Conservation (phyloP, 495 filamentous ascomycete species). For the Aspergillus haitiensis region DNA sequence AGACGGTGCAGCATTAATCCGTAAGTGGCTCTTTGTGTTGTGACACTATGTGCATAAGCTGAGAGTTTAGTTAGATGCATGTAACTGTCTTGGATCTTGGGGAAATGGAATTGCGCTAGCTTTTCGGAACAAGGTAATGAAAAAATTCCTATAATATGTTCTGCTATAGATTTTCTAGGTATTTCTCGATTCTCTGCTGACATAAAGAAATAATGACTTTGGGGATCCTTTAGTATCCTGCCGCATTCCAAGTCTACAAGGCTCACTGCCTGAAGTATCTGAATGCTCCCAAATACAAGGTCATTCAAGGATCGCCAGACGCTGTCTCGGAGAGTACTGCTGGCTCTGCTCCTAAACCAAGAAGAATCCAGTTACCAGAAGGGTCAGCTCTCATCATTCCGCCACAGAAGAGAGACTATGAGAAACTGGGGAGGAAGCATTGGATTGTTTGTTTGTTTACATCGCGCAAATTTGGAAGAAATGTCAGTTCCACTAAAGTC, state of each 20-base stretch:
- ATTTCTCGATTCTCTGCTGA: background rate
- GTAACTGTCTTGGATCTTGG: constrained; percentile 48
- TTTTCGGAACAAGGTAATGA: constrained; percentile 37
- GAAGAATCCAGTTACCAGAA: constrained; percentile 22
- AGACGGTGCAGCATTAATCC: constrained; percentile 44
- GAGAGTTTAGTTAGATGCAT: constrained; percentile 40
- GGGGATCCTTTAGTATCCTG: constrained; percentile 37
- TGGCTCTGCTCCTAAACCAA: background rate
- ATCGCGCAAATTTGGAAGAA: constrained; percentile 33
- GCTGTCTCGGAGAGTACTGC: background rate
- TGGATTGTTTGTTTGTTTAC: constrained; percentile 56
- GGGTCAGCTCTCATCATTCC: constrained; percentile 50
- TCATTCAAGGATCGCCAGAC: constrained; percentile 11
- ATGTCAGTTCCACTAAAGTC: constrained; percentile 25
- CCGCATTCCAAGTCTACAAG: constrained; percentile 39
- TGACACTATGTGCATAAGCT: background rate
- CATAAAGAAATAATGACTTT: no score
- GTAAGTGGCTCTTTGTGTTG: constrained; percentile 25
- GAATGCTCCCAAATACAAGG: constrained; percentile 8
- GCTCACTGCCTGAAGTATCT: constrained; percentile 31
- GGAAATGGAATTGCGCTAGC: constrained; percentile 42
- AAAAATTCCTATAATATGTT: background rate
- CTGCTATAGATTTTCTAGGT: no score
- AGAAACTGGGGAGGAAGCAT: constrained; percentile 28
- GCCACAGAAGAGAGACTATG: constrained; percentile 33